phyloP scores from a whole-genome alignment of 441 rosid genomes.

The Flueggea neowawraea region DNA sequence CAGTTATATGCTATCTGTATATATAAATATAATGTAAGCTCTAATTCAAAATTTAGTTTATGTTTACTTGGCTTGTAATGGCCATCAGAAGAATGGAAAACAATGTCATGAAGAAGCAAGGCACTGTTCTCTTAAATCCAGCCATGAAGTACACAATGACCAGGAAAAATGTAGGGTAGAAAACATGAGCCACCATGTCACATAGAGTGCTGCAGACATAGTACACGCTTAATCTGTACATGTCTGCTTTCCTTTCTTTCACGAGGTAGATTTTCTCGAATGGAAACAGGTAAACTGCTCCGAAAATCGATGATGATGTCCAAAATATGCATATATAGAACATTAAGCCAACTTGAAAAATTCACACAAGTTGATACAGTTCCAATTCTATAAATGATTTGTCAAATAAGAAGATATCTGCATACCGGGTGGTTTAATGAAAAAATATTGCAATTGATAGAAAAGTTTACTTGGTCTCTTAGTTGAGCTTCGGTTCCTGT shows the following conservation, averaged over 20 bases:
- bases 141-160: conserved; percentile 93
- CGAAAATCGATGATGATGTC: conserved; percentile 94
- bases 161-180: conserved; percentile 85
- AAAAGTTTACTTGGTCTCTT: conserved; percentile 67
- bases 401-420: too few species aligned
- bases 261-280: conserved; percentile 86
- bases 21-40: too few species aligned
- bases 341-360: conserved; percentile 72
- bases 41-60: background rate
- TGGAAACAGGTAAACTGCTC: conserved; percentile 94
- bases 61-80: conserved; percentile 83
- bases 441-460: background rate
- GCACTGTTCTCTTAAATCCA: conserved; percentile 75
- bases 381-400: background rate
- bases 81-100: conserved; percentile 66
- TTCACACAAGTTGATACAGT: background rate
- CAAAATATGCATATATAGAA: conserved; percentile 98
- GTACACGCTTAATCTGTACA: conserved; percentile 92
- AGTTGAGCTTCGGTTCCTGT: conserved; percentile 83
- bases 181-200: conserved; percentile 93
- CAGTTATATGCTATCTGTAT: too few species aligned
- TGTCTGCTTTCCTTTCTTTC: conserved; percentile 95
- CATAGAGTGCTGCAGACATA: conserved; percentile 87
- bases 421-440: background rate
- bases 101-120: conserved; percentile 81